Evolutionary conservation across 1,284 basidiomycete genomes (phyloP), one percentile per base, ranked within the genome.

Genomic region (Microbotryomycetes sp.): DNA sequence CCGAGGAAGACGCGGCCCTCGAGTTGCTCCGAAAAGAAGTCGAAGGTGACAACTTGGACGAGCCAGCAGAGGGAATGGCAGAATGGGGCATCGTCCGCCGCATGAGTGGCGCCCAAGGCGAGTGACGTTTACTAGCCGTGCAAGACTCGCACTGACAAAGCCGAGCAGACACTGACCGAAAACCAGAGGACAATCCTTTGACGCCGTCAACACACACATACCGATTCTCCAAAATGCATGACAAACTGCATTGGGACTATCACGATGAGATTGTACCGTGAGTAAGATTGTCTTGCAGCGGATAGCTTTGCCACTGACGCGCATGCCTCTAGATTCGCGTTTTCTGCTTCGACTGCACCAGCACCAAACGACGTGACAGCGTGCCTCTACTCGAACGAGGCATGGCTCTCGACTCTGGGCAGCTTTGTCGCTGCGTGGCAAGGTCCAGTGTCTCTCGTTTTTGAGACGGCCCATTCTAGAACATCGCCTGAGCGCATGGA

Each of bases 381-480:
- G 23, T 72, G 71, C 46, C 56, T 73, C n/a, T 74, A 72, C 64
- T 59, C 68, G 45, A 73, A 74, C 54, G 70, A 70, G 28, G 70
- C 71, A 21, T 73, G 73, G 73, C 58, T 73, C 29, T 55, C 58
- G 28, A 58, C 53, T 21, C 57, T 74, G 13, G 61, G 71, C 16
- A 41, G 59, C 7, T 73, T 73, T 57, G 54, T 70, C n/a, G 46
- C 62, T 4, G 54, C 62, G n/a, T 74, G 73, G 73, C 56, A 56
- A n/a, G 73, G 72, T 0, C 73, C 71, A 3, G 61, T 73, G 24
- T 73, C 72, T 15, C 57, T 73, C 31, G 65, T 74, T 21, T 69
- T 68, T 53, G 72, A 74, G 50, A 51, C 62, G 21, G 27, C 66
- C 1, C 62, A 69, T 52, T 64, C 62, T 5, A 61, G 67, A n/a